Percentiles rank a stretch among this genome's conserved stretches.
These are phyloP conservation scores for Rhodotorula sp. DNA, from an alignment of 1,284 basidiomycete species.

Conservation along the genomic window DNA sequence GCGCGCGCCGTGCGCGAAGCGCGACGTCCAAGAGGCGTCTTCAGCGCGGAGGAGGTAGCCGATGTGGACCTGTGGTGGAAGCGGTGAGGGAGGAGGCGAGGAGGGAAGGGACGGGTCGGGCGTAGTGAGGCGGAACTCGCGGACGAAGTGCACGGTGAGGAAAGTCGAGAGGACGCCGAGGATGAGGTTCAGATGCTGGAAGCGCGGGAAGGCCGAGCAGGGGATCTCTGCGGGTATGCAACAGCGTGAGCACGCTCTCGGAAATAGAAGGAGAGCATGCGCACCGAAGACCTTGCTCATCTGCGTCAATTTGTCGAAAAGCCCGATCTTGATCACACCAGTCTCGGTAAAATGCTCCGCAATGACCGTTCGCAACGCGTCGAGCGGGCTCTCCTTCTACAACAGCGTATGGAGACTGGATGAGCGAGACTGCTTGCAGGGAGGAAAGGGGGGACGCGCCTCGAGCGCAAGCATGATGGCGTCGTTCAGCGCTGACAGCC, in stretches of 20 bases:
- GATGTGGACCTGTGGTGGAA: slow-evolving; percentile 23
- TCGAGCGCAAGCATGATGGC: slow-evolving; percentile 29
- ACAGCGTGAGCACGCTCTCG: not conserved
- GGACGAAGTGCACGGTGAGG: slow-evolving; percentile 24
- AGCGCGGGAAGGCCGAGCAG: slow-evolving; percentile 41
- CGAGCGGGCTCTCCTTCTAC: slow-evolving; percentile 29
- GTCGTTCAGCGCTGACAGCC: slow-evolving; percentile 32
- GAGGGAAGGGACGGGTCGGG: slow-evolving; percentile 25
- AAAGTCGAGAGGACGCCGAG: slow-evolving; percentile 26
- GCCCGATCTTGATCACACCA: slow-evolving; percentile 37
- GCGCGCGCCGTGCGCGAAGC: slow-evolving; percentile 23
- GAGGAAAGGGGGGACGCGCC: slow-evolving; percentile 1
- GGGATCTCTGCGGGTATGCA: slow-evolving; percentile 29
- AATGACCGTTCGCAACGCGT: slow-evolving; percentile 25
- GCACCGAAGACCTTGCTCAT: slow-evolving; percentile 40
- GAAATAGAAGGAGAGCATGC: not conserved
- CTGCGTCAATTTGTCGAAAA: slow-evolving; percentile 28
- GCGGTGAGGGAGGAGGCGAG: not conserved
- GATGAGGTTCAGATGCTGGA: slow-evolving; percentile 37
- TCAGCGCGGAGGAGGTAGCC: slow-evolving; percentile 42
- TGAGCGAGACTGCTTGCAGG: not conserved
- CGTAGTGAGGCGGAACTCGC: slow-evolving; percentile 39
- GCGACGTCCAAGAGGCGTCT: slow-evolving; percentile 33
- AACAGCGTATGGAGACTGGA: too few relatives aligned
- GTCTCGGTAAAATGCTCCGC: slow-evolving; percentile 39